Evolutionary conservation across 2,329 filamentous ascomycete species (phyloP).

Genomic region (Talaromyces sp.): DNA sequence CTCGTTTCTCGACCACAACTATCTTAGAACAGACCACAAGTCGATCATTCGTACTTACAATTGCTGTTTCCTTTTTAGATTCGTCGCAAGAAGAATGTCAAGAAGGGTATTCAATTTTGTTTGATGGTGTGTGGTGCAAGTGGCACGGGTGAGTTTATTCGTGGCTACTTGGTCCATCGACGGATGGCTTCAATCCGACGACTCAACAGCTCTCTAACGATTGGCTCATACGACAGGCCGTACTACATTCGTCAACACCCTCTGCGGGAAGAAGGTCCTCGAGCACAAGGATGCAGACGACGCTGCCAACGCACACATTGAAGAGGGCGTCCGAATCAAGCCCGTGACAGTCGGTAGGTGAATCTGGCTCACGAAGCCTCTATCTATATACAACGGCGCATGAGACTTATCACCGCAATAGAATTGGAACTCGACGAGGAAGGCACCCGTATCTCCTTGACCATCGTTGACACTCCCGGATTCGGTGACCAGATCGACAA

Average conservation of each 20-base stretch:
- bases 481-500: constrained; percentile 99
- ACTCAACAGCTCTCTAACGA: not conserved
- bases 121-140: constrained; percentile 99
- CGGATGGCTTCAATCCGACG: not conserved
- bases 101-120: constrained; percentile 99
- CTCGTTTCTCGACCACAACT: constrained; percentile 3
- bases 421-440: constrained; percentile 97
- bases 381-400: not conserved
- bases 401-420: constrained; percentile 35
- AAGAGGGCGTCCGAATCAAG: constrained; percentile 98
- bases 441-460: constrained; percentile 94
- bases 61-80: constrained; percentile 60
- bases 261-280: constrained; percentile 91
- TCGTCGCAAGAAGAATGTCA: constrained; percentile 99
- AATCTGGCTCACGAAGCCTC: not conserved
- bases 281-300: constrained; percentile 91
- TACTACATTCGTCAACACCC: constrained; percentile 98
- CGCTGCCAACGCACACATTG: constrained; percentile 78
- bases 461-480: constrained; percentile 96
- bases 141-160: constrained; percentile 72
- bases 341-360: constrained; percentile 89
- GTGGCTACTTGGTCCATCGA: constrained; percentile 1
- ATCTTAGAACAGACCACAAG: not conserved
- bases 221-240: constrained; percentile 58
- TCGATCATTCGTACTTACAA: not conserved